phyloP scores from a whole-genome alignment of 257 asterid genomes.

The Paraleonurus japonicus region DNA sequence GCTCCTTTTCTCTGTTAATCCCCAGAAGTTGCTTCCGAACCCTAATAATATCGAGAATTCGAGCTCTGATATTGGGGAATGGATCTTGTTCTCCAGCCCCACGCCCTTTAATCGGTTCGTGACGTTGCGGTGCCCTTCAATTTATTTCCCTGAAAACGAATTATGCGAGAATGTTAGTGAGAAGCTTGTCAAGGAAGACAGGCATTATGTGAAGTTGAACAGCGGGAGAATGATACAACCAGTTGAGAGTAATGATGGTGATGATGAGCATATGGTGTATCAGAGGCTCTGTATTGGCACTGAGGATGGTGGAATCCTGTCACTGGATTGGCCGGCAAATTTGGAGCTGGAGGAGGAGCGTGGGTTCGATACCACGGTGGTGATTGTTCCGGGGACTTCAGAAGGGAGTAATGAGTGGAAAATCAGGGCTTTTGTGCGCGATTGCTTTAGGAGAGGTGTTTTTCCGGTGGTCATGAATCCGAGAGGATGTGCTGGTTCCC shows the following conservation, averaged over 20 bases:
- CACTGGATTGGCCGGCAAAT: conserved; percentile 93
- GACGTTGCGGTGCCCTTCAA: conserved; percentile 80
- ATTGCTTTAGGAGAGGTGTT: conserved; percentile 72
- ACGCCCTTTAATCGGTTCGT: conserved; percentile 95
- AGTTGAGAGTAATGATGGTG: conserved; percentile 34
- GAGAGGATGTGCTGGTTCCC: conserved; percentile 98
- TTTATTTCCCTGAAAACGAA: conserved; percentile 61
- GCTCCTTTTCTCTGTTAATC: conserved; percentile 39
- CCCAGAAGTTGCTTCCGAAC: conserved; percentile 20
- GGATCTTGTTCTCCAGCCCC: conserved; percentile 80
- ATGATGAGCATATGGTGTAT: conserved; percentile 55
- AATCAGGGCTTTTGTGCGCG: conserved; percentile 54
- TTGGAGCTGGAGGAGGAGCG: conserved; percentile 80
- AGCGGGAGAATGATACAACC: conserved; percentile 53
- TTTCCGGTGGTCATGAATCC: conserved; percentile 97
- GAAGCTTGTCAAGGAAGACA: conserved; percentile 67
- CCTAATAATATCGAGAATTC: conserved; percentile 12
- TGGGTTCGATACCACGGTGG: conserved; percentile 76
- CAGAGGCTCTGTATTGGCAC: conserved; percentile 76
- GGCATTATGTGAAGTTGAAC: conserved; percentile 66
- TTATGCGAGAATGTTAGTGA: conserved; percentile 61
- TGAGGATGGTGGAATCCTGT: conserved; percentile 84
- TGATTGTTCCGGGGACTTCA: conserved; percentile 83
- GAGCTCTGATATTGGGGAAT: conserved; percentile 54
- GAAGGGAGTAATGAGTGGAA: conserved; percentile 73